Base-by-base conservation (phyloP, 129 eudicot genomes). In the Escallonia herrerae region DNA sequence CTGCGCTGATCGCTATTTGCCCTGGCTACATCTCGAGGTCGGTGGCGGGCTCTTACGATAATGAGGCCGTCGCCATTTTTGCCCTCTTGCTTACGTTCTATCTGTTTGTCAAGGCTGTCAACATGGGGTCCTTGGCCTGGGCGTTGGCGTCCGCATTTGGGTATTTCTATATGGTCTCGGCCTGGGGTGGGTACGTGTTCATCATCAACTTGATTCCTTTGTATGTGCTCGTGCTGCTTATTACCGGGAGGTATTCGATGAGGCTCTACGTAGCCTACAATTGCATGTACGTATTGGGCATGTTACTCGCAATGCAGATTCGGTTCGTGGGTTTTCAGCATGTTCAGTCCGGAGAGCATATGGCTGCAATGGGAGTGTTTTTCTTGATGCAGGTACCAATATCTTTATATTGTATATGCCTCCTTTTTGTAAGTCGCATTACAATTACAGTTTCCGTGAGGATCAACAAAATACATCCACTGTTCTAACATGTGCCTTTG, bases 351-450 rank as follows among this genome's bases (percentile, higher is more conserved):
- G 97, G 97, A 39, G 97, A 91, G 65, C 96, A 91, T 78, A 91
- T 91, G 97, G 97, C 90, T 60, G 97, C 97, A 61, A 83, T 91
- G 97, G 97, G 97, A 55, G 97, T 91, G 69, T 91, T 91, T 60
- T 91, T 91, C 89, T 72, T 91, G 84, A 85, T 91, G 75, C 97
- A 91, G 95, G 97, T 90, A 80, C 41, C 54, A 6, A 12, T 42
- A 45, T 56, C 64, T 45, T n/a, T 2, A n/a, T n/a, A n/a, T n/a
- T n/a, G n/a, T 13, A 22, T 40, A 14, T 39, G 6, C 37, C 10
- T 0, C 33, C 2, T 15, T 45, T 45, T 45, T 45, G 9, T 45
- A 22, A 45, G 49, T 45, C 2, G 9, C 49, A 45, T 45, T 22
- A 22, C 33, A 0, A 22, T 22, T 22, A 22, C 33, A 22, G 33